Percentiles rank a stretch among this genome's conserved stretches.
These are phyloP conservation scores for Pleodorina starrii DNA, from an alignment of 139 green algal species.

Conservation along the genomic window DNA sequence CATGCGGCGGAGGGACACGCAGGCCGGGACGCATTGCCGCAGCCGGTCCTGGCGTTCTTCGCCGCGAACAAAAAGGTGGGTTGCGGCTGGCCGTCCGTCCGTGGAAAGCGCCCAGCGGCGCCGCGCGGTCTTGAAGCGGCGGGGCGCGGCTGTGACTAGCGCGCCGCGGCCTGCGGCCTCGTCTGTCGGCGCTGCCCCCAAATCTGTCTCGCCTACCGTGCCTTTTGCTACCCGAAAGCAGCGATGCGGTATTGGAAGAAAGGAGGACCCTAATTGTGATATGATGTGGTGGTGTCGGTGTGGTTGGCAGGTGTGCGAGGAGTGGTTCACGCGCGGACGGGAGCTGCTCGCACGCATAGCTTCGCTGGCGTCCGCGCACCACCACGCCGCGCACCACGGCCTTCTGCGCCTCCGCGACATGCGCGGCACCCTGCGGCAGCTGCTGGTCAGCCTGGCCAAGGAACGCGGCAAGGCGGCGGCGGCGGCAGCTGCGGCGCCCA, in stretches of 20 bases:
- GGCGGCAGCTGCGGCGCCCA: constrained; percentile 11
- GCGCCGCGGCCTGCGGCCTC: too few relatives aligned
- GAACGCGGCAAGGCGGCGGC: constrained; percentile 35
- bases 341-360: constrained; percentile 60
- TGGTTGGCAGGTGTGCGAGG: constrained; percentile 79
- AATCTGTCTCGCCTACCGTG: too few relatives aligned
- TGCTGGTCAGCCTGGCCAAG: constrained; percentile 2
- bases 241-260: too few relatives aligned
- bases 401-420: constrained; percentile 40
- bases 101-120: neutral
- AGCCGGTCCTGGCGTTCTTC: constrained; percentile 66
- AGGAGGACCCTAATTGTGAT: too few relatives aligned
- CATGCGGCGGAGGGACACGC: constrained; percentile 51
- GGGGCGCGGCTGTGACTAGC: too few relatives aligned
- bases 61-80: constrained; percentile 69
- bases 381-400: constrained; percentile 48
- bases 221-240: too few relatives aligned
- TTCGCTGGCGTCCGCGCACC: constrained; percentile 52
- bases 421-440: neutral
- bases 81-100: neutral
- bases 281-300: too few relatives aligned
- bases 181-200: too few relatives aligned
- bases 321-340: constrained; percentile 77
- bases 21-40: constrained; percentile 1
- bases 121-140: too few relatives aligned